Evolutionary conservation across 768 basidiomycete genomes (phyloP).

Genomic region (Vishniacozyma victoriae): DNA sequence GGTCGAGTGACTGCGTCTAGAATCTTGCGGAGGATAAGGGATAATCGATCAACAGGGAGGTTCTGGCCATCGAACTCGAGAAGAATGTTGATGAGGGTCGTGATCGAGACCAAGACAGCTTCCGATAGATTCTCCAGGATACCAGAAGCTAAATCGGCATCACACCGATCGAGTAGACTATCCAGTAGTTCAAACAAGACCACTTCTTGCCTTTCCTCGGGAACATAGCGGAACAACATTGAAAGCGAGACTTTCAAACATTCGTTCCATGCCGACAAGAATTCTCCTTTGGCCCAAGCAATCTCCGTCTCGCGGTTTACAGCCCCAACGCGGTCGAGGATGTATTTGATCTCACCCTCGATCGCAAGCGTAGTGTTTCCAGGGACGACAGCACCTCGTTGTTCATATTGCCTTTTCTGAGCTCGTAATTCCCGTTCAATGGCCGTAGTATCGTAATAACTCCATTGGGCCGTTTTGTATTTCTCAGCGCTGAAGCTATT

Average conservation of each 20-base stretch:
- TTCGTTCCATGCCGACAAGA: conserved; percentile 78
- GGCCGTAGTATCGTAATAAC: conserved; percentile 51
- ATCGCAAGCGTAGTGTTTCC: conserved; percentile 62
- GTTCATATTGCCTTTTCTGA: conserved; percentile 59
- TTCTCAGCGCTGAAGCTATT: conserved; percentile 30
- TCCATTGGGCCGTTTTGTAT: conserved; percentile 27
- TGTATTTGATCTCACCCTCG: conserved; percentile 62
- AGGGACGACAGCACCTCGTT: conserved; percentile 58
- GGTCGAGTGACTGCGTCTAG: conserved; percentile 69
- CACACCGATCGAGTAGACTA: conserved; percentile 67
- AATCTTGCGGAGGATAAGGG: conserved; percentile 64
- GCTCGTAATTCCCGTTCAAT: conserved; percentile 64
- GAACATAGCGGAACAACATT: conserved; percentile 77
- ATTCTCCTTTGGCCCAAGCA: conserved; percentile 60
- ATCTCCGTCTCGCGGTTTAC: conserved; percentile 86
- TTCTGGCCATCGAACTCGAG: conserved; percentile 41
- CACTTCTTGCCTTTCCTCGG: conserved; percentile 74
- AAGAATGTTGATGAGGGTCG: conserved; percentile 60
- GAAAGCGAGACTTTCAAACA: conserved; percentile 76
- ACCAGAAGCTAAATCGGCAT: conserved; percentile 60
- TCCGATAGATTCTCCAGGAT: conserved; percentile 81
- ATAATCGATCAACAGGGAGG: conserved; percentile 73
- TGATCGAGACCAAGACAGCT: conserved; percentile 70
- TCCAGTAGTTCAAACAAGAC: conserved; percentile 86
- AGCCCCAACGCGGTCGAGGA: conserved; percentile 74